A percentile compares a stretch with the other conserved stretches of the same genome.
Conservation (phyloP, 768 basidiomycete genomes). For the Hygrocybe punicea region DNA sequence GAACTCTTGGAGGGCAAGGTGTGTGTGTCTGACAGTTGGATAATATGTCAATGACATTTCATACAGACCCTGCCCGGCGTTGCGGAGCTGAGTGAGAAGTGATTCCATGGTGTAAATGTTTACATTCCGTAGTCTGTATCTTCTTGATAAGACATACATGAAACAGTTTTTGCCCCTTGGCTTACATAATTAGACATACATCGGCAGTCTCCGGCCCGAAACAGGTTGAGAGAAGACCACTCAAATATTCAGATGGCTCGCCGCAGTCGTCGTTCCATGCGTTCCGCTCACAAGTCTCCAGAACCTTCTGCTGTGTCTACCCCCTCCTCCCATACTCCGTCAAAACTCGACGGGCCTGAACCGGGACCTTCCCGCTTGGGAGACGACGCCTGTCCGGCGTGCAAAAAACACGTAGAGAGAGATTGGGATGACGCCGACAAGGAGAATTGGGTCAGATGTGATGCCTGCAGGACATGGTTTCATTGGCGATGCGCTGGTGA, state of each 20-base stretch:
- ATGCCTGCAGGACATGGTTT: conserved; percentile 77
- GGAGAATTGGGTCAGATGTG: conserved; percentile 81
- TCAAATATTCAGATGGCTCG: not conserved
- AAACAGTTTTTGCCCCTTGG: no score
- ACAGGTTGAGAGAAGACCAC: no score
- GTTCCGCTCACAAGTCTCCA: conserved; percentile 35
- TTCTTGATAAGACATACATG: no score
- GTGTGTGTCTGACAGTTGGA: conserved; percentile 16
- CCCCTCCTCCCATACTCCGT: conserved; percentile 25
- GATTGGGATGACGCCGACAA: conserved; percentile 45
- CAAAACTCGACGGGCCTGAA: conserved; percentile 26
- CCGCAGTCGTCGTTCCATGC: conserved; percentile 36
- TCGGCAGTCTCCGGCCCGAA: no score
- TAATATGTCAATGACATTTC: conserved; percentile 6
- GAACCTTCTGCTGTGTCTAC: conserved; percentile 34
- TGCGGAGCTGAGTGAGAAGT: conserved; percentile 83
- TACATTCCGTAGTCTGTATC: no score
- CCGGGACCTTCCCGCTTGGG: conserved; percentile 14
- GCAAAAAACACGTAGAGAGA: conserved; percentile 36
- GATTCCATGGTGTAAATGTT: no score
- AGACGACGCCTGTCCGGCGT: conserved; percentile 49
- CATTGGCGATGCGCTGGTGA: conserved; percentile 80
- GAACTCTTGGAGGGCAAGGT: conserved; percentile 99
- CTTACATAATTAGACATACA: no score
- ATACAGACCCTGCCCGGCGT: conserved; percentile 83